Base-by-base conservation (phyloP, 2,329 filamentous ascomycete species). In the Zymoseptoria passerinii region DNA sequence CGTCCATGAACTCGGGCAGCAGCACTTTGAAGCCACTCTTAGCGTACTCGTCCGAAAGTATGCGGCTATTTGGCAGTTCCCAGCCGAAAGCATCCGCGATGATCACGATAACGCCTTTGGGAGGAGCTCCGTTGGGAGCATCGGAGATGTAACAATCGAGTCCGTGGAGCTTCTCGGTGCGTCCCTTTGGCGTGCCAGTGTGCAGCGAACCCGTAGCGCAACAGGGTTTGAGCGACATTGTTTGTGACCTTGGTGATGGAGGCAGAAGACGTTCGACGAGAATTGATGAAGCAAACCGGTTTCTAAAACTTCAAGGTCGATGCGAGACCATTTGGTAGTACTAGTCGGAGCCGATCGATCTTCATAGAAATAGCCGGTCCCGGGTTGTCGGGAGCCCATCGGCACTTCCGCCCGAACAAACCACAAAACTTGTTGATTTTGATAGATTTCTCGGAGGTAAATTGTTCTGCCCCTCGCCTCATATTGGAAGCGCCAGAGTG, bases 1-100 rank as follows among this genome's bases (percentile, higher is more conserved):
- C 72, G 54, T 68, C 57, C 68, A 72, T 71, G 58, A 75, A 71
- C 27, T 75, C 73, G 7, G 73, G 73, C 16, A 75, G 59, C 56
- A 68, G 71, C 28, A 71, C 69, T 20, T 58, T 60, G 20, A 58
- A 61, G 28, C 70, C 70, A 50, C 69, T 67, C 54, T 67, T 66
- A 1, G 72, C 72, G 55, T 71, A 73, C 8, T 67, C 66, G 55
- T 75, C 73, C 8, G 71, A 71, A 7, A 75, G 65, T 18, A 75
- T 70, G 13, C 70, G 64, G 44, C 68, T 73, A 65, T 75, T 75
- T 10, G 69, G 67, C 13, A 73, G 60, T 2, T 61, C 62, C 65
- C 68, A 71, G 18, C 73, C 73, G 56, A 75, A 75, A 7, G 72
- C 68, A 60, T 75, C 73, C 6, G 73, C 70, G 18, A 75, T 66